Evolutionary conservation across 176 grass and related monocot species (phyloP).

Genomic region (Phoenix roebelenii): DNA sequence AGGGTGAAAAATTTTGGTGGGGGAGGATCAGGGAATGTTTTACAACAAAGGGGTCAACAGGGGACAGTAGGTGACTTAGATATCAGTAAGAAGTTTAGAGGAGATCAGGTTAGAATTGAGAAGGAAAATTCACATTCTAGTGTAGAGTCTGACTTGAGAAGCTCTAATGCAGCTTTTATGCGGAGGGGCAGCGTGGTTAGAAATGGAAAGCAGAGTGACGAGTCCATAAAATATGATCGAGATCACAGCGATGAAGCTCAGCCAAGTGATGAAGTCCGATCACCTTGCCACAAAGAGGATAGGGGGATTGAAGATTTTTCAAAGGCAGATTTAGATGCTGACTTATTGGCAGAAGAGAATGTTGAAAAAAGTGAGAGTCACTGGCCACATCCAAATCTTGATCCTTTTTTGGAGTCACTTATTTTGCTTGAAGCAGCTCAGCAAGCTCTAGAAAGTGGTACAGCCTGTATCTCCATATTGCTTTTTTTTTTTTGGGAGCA

Average conservation of each 20-base stretch:
- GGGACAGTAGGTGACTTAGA: background rate
- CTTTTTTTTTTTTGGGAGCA: background rate
- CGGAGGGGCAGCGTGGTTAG: slow-evolving; percentile 8
- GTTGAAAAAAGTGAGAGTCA: slow-evolving; percentile 14
- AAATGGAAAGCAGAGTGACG: slow-evolving; percentile 27
- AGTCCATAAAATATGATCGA: slow-evolving; percentile 18
- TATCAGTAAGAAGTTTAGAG: slow-evolving; percentile 8
- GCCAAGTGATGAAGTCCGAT: slow-evolving; percentile 34
- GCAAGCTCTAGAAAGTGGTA: slow-evolving; percentile 76
- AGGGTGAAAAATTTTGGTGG: slow-evolving; percentile 20
- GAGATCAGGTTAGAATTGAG: slow-evolving; percentile 18
- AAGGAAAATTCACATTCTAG: slow-evolving; percentile 34
- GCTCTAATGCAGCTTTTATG: slow-evolving; percentile 15
- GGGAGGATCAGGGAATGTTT: slow-evolving; percentile 5
- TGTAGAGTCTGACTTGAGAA: slow-evolving; percentile 29
- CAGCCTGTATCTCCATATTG: background rate
- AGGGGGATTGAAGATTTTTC: slow-evolving; percentile 21
- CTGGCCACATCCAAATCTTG: slow-evolving; percentile 14
- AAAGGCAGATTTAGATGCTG: slow-evolving; percentile 23
- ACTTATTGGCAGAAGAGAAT: slow-evolving; percentile 15
- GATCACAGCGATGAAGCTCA: slow-evolving; percentile 33
- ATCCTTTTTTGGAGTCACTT: slow-evolving; percentile 32
- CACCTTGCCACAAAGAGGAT: slow-evolving; percentile 24
- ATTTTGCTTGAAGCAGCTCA: slow-evolving; percentile 38
- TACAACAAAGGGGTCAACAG: slow-evolving; percentile 9